Evolutionary conservation across 768 basidiomycete species (phyloP), one percentile per base, ranked within the genome.

Genomic region (Lactifluus rugatus): DNA sequence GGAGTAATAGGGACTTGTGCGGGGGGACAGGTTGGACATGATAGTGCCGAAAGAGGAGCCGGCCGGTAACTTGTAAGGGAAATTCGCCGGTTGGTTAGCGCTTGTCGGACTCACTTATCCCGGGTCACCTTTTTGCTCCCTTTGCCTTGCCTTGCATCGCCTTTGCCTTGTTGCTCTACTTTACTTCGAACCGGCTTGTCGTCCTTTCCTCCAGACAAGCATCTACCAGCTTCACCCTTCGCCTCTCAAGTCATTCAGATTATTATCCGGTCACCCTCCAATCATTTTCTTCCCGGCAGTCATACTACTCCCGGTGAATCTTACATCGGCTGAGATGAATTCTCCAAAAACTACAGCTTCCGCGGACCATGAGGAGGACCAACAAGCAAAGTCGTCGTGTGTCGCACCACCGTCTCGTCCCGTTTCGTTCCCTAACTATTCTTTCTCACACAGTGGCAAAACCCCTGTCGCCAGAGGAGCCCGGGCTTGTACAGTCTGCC

Each of bases 401-500:
- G 58, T 44, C 23, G 1, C 19, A 2, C 39, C 45, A 23, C 7
- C 28, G 36, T 32, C 17, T 51, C 34, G 1, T 34, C 21, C 11
- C 10, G 34, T 28, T 31, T 28, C 10, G 23, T 19, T 50, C 13
- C 21, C 44, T 55, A 26, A 44, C 10, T 14, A 13, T 46, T 21
- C 41, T 41, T 34, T 26, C 5, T 41, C 36, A 23, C 28, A 34
- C 59, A 77, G 76, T 39, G 65, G 73, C 51, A 78, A 77, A 65
- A 57, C 69, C 21, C 75, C 79, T 32, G 71, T 80, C 45, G 69
- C 76, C 36, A 70, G 80, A 61, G 79, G 78, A 54, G 77, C 79
- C 47, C 70, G 80, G 50, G 89, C 89, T 17, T 93, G 89, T 69
- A 90, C 86, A 41, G 88, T 90, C 64, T 93, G 89, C 70, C 82